These are phyloP conservation scores for Paraphoma sp. DNA, from an alignment of 2,329 filamentous ascomycete species.

Conservation along the genomic window DNA sequence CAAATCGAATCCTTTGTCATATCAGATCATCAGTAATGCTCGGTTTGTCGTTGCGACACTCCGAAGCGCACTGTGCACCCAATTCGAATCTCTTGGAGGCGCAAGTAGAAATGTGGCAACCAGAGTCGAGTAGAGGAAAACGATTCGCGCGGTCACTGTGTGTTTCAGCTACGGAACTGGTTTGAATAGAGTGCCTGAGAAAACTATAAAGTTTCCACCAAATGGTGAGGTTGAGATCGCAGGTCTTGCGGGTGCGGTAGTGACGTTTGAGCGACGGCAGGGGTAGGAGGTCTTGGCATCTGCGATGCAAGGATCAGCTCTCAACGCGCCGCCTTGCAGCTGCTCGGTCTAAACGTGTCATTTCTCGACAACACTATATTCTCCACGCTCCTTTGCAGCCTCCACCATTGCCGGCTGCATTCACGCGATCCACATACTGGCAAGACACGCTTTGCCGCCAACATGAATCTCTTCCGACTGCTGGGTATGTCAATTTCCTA, in stretches of 20 bases:
- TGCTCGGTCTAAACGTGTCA: conserved; percentile 44
- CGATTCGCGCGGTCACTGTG: too few relatives aligned
- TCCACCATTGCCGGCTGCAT: conserved; percentile 20
- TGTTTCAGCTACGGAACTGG: too few relatives aligned
- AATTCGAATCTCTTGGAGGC: too few relatives aligned
- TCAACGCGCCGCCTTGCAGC: conserved; percentile 29
- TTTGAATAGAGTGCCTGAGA: too few relatives aligned
- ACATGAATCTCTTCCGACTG: conserved; percentile 75
- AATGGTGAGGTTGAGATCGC: too few relatives aligned
- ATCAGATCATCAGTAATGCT: too few relatives aligned
- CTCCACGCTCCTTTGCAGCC: conserved; percentile 7
- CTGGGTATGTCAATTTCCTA: conserved; percentile 59
- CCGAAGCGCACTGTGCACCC: too few relatives aligned
- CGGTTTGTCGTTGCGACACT: too few relatives aligned
- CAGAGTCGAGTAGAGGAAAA: too few relatives aligned
- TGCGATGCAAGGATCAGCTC: conserved; percentile 40
- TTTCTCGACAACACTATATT: conserved; percentile 26
- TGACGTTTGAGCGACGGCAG: conserved; percentile 28
- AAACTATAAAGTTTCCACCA: too few relatives aligned
- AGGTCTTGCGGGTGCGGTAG: conserved; percentile 7
- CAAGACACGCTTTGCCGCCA: conserved; percentile 40
- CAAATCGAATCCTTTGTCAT: too few relatives aligned
- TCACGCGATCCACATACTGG: conserved; percentile 21
- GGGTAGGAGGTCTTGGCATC: conserved; percentile 18
- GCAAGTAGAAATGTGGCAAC: too few relatives aligned